Evolutionary conservation across 345 rosid genomes (phyloP).

Genomic region (Rhodomyrtus tomentosa): DNA sequence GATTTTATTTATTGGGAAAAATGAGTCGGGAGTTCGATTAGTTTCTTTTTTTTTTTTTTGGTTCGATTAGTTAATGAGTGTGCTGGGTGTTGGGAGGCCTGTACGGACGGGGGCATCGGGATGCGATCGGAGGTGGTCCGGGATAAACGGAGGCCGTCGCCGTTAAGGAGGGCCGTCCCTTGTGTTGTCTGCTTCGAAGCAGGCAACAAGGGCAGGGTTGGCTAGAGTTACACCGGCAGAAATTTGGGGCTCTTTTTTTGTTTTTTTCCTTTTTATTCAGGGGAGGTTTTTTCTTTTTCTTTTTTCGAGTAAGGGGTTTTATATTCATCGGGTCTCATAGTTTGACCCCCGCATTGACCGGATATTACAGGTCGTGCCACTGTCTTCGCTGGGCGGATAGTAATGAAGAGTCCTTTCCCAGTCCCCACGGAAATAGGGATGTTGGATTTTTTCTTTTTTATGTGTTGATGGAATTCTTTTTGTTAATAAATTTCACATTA

Average conservation of each 20-base stretch:
- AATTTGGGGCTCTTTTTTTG: constrained; percentile 14
- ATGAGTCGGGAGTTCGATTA: background rate
- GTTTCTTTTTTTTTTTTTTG: too few relatives aligned
- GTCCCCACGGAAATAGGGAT: background rate
- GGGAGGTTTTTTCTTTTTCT: background rate
- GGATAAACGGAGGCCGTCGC: constrained; percentile 16
- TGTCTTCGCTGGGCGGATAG: background rate
- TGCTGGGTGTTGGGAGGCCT: background rate
- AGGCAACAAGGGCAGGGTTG: constrained; percentile 53
- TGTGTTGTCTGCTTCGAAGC: constrained; percentile 50
- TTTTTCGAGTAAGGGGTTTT: background rate
- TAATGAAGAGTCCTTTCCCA: background rate
- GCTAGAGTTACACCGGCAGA: constrained; percentile 43
- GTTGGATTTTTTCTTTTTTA: background rate
- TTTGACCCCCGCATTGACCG: background rate
- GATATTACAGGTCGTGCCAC: background rate
- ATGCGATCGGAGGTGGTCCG: constrained; percentile 11
- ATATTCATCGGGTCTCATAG: background rate
- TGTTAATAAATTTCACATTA: background rate
- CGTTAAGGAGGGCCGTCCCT: constrained; percentile 24
- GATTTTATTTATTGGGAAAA: background rate
- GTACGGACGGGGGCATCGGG: background rate
- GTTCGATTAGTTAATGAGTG: background rate
- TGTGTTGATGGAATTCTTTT: background rate
- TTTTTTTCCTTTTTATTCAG: background rate